A percentile compares a stretch with the other conserved stretches of the same genome.
Evolutionary conservation across 148 eudicot genomes (phyloP).

Genomic region (Oxyria digyna): DNA sequence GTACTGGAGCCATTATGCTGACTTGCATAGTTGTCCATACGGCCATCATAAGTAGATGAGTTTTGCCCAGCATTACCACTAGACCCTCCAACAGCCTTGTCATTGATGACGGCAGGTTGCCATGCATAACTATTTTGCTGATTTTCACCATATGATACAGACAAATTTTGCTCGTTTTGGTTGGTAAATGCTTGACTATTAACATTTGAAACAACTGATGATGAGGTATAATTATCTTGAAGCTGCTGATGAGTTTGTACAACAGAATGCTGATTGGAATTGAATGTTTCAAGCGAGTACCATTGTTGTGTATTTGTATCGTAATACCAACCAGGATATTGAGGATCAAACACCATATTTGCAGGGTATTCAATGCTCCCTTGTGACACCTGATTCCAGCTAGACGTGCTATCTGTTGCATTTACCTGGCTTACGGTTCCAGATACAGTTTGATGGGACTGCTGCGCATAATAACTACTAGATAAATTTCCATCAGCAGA

Average conservation of each 20-base stretch:
- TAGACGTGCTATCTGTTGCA: constrained; percentile 29
- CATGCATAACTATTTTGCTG: constrained; percentile 29
- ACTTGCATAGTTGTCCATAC: constrained; percentile 13
- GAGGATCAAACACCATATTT: constrained; percentile 77
- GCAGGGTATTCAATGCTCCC: constrained; percentile 46
- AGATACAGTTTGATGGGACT: constrained; percentile 34
- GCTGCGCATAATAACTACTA: constrained; percentile 47
- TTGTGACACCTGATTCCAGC: constrained; percentile 41
- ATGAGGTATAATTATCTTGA: constrained; percentile 33
- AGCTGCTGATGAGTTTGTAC: constrained; percentile 28
- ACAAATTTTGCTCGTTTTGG: constrained; percentile 22
- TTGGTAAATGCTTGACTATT: constrained; percentile 18
- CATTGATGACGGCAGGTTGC: constrained; percentile 29
- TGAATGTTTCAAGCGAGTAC: constrained; percentile 50
- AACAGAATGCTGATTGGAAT: constrained; percentile 28
- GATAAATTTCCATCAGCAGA: constrained; percentile 30
- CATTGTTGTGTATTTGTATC: constrained; percentile 62
- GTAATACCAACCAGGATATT: constrained; percentile 92
- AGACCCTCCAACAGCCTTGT: constrained; percentile 16
- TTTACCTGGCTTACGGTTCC: constrained; percentile 44
- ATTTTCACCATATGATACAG: constrained; percentile 25
- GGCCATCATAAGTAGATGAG: constrained; percentile 14
- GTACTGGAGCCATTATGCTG: constrained; percentile 13
- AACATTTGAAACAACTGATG: constrained; percentile 22
- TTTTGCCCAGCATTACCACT: constrained; percentile 20